Evolutionary conservation across 306 rosid species (phyloP), one percentile per base, ranked within the genome.

Genomic region (Prunus mongolica): DNA sequence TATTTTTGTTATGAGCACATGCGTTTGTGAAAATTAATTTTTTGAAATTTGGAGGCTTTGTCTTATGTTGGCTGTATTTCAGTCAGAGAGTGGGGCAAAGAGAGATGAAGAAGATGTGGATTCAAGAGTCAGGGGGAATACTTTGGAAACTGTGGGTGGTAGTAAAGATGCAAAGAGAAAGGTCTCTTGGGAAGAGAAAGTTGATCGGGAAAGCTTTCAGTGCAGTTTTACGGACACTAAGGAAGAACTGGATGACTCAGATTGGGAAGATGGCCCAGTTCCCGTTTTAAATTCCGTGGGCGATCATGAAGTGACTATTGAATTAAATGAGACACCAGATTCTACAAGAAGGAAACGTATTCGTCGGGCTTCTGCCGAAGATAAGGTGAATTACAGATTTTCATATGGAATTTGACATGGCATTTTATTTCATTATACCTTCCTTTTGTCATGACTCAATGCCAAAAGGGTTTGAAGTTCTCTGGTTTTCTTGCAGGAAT

Each of bases 191-290:
- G 85, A 84, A 54, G 85, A 72, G 45, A 81, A 82, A 60, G 75
- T 72, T 85, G 82, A 67, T 61, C 79, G 52, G 75, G 77, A 34
- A 79, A 78, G 71, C 83, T 58, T 82, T n/a, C 81, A 71, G 69
- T 57, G 74, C 71, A 58, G 66, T 73, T 30, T 56, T 70, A 46
- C 70, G 22, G 82, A 92, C 15, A 75, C 75, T 55, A 69, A 45
- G 82, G 94, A 86, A 71, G 96, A 91, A 56, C 64, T 87, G 78
- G 69, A 87, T 83, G 93, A 92, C 81, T 82, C 88, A 0, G 96
- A 92, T 83, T 92, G 97, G 98, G 97, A 95, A 87, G 97, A 95
- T 81, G 97, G 96, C 69, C 57, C 78, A 69, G 75, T 89, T 81
- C 79, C 84, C 18, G 38, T 30, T 64, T 60, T 34, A 52, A 81